Evolutionary conservation across 129 eudicot genomes (phyloP).

Genomic region (Chrysanthemum makinoi): DNA sequence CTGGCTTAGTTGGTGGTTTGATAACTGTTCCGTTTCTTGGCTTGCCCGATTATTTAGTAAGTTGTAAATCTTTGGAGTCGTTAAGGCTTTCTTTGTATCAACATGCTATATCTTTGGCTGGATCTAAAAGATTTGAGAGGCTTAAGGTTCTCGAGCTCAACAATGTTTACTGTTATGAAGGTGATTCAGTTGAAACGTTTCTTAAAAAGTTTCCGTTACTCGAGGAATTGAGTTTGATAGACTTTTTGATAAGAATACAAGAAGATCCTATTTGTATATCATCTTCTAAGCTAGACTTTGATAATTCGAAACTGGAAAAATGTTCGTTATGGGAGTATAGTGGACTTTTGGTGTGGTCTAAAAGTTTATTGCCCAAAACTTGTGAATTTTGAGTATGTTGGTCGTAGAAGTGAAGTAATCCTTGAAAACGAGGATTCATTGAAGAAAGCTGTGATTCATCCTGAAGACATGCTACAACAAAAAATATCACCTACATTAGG

Average conservation of each 20-base stretch:
- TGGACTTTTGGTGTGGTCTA: background rate
- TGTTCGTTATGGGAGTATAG: no score
- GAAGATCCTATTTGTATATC: no score
- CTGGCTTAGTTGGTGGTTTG: no score
- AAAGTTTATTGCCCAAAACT: background rate
- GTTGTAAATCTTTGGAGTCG: background rate
- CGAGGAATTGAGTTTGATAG: background rate
- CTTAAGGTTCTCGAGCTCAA: background rate
- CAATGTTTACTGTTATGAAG: background rate
- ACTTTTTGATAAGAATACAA: background rate
- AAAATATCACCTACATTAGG: background rate
- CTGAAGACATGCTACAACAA: background rate
- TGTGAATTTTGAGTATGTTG: no score
- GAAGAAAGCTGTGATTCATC: conserved; percentile 1
- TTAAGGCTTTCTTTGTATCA: background rate
- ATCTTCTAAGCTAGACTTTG: no score
- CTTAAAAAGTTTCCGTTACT: background rate
- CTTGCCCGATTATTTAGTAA: background rate
- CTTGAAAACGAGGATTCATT: background rate
- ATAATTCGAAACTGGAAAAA: no score
- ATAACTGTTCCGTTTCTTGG: background rate
- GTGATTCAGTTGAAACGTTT: background rate
- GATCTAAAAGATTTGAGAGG: background rate
- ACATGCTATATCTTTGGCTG: background rate
- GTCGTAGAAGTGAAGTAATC: background rate